Base-by-base conservation (phyloP, 495 filamentous ascomycete species). In the Bryoglossum gracile region DNA sequence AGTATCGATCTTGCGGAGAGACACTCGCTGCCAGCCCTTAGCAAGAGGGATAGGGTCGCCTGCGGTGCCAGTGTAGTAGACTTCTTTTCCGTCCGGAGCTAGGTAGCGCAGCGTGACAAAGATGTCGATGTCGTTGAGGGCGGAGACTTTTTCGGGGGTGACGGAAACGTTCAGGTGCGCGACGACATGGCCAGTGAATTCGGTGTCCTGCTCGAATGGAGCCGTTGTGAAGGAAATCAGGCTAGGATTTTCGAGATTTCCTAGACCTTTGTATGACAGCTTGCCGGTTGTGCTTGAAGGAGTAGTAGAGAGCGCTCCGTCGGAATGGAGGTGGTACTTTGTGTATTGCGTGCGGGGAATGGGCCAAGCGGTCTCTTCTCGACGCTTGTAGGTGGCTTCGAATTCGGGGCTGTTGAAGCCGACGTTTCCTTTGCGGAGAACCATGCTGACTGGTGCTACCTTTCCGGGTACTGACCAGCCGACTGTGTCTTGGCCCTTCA, bases 181-280 rank as follows among this genome's bases (percentile, higher is more conserved):
- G 3, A 77, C 68, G 40, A 83, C 68, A 46, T 86, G 77, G 9
- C 82, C 82, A 0, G 82, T 86, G 30, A 86, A 74, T 53, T 84
- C 82, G 0, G 70, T 82, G 45, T 83, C 78, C 11, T 57, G 44
- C 18, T 70, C 67, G 42, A 84, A 84, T 0, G 75, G 64, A 0
- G 65, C 30, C 0, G 75, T 81, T 8, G 59, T 65, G 57, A 84
- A 86, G 26, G 74, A 68, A 13, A 82, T 49, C 0, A 57, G 17
- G 32, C 74, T 58, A 10, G 67, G 70, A 16, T 69, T 64, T 4
- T 76, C 63, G 4, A 80, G 48, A 2, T 56, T 71, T 3, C 77
- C 76, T 0, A 83, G 66, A 0, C 78, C 77, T 42, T 69, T 64
- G 62, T 82, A 83, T 0, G 69, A 67, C 26, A 78, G 11, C 26